Base-by-base conservation (phyloP, 176 grass and related monocot genomes). In the Zea mays region DNA sequence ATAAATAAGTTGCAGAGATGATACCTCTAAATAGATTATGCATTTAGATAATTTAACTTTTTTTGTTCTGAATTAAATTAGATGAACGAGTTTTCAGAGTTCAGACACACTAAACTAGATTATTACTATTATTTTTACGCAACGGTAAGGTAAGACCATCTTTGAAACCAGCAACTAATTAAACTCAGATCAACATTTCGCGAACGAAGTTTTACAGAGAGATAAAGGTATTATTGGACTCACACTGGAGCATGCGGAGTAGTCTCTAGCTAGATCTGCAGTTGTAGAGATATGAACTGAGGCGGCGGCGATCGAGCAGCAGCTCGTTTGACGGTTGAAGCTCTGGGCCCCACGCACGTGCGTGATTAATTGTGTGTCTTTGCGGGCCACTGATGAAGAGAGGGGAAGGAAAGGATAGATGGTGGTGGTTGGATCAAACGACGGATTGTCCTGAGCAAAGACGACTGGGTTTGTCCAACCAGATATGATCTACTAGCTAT, bases 381-480 rank as follows among this genome's bases (percentile, higher is more conserved):
- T 49, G 45, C 10, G 16, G 16, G 73, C 45, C 39, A 46, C 49
- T 15, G 11, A 27, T 21, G 11, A 35, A 59, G 11, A 35, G 74
- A 63, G 20, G 45, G 7, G 7, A 8, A 7, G 52, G 5, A 15
- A 52, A 14, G 0, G 50, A 54, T 57, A 56, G n/a, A 58, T 27
- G 27, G 27, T 49, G 71, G 64, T 66, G 16, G 71, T 45, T 83
- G 71, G 71, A 35, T 56, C 65, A 52, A 70, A 56, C 61, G 15
- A 56, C 61, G 15, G 44, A 55, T 79, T 62, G 2, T 68, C 45
- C 15, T 21, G 69, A 84, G 86, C 86, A 61, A 84, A 83, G 81
- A 72, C 69, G 76, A 80, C 70, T 74, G 52, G 15, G 62, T 37
- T 79, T 57, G 81, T 88, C 86, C 63, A 74, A 79, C 76, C 81